Conservation (phyloP, 441 rosid genomes). For the Euphorbia corollata region DNA sequence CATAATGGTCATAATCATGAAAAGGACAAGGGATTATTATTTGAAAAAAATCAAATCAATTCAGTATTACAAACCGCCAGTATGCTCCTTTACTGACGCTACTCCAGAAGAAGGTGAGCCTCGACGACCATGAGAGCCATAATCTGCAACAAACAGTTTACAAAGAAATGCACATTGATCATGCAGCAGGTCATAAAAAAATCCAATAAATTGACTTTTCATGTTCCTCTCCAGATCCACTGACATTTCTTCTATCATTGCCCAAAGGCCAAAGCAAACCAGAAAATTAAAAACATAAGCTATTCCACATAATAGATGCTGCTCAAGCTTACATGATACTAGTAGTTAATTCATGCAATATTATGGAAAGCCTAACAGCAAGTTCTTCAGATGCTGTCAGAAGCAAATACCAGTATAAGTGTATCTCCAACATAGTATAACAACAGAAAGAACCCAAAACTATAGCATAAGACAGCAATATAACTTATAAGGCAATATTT, state of each 20-base stretch:
- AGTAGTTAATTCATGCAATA: neutral
- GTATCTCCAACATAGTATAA: neutral
- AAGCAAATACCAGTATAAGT: neutral
- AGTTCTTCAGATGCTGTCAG: neutral
- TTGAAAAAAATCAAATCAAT: neutral
- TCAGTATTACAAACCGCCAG: slow-evolving; percentile 35
- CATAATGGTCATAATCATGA: neutral
- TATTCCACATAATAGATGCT: neutral
- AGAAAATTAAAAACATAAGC: neutral
- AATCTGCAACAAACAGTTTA: slow-evolving; percentile 41
- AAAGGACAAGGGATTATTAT: neutral
- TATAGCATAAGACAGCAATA: slow-evolving; percentile 16
- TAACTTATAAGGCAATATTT: slow-evolving; percentile 7
- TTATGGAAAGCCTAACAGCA: neutral
- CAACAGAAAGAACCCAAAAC: slow-evolving; percentile 10
- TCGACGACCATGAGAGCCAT: slow-evolving; percentile 41
- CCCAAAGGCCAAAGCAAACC: slow-evolving; percentile 1
- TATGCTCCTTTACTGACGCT: slow-evolving; percentile 36
- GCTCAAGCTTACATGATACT: no score
- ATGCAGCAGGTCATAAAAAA: neutral
- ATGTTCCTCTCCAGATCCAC: neutral
- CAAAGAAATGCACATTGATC: slow-evolving; percentile 12
- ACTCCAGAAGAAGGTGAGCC: slow-evolving; percentile 54
- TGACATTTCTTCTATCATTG: neutral
- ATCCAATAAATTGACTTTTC: neutral